phyloP scores from a whole-genome alignment of 1,284 basidiomycete species.

The Microbotryum lychnidis-dioicae region DNA sequence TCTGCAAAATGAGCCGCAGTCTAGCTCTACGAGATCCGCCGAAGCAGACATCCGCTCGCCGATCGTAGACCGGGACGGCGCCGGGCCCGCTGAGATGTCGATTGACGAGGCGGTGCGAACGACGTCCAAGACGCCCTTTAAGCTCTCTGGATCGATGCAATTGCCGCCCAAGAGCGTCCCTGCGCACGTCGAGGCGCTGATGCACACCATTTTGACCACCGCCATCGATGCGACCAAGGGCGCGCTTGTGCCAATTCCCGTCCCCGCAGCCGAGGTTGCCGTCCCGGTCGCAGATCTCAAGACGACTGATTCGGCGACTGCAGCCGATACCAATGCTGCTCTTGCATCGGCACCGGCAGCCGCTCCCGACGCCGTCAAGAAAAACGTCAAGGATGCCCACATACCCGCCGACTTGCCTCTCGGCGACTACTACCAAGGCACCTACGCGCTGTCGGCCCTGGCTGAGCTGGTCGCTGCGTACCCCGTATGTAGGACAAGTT shows the following conservation, averaged over 20 bases:
- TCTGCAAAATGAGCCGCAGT: conserved; percentile 44
- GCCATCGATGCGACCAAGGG: conserved; percentile 58
- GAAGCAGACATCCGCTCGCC: conserved; percentile 24
- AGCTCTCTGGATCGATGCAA: background rate
- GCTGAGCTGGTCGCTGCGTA: conserved; percentile 92
- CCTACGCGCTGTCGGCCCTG: conserved; percentile 83
- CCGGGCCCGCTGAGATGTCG: too few relatives aligned
- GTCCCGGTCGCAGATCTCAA: background rate
- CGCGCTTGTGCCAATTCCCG: conserved; percentile 29
- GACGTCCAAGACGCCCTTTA: too few relatives aligned
- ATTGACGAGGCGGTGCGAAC: too few relatives aligned
- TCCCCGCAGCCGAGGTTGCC: conserved; percentile 24
- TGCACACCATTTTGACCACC: background rate
- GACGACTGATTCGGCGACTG: background rate
- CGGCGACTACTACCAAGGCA: conserved; percentile 57
- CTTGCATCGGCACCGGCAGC: conserved; percentile 17
- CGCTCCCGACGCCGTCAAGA: conserved; percentile 13
- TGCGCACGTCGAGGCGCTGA: too few relatives aligned
- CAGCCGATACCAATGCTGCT: conserved; percentile 2
- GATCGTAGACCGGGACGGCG: conserved; percentile 2
- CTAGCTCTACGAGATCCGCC: background rate
- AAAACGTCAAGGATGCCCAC: conserved; percentile 14
- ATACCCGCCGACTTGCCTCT: conserved; percentile 24
- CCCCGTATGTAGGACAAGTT: conserved; percentile 77
- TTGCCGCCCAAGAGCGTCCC: conserved; percentile 1